A percentile compares a stretch with the other conserved stretches of the same genome.
Evolutionary conservation across 495 filamentous ascomycete genomes (phyloP).

Genomic region (Penicillium bovifimosum): DNA sequence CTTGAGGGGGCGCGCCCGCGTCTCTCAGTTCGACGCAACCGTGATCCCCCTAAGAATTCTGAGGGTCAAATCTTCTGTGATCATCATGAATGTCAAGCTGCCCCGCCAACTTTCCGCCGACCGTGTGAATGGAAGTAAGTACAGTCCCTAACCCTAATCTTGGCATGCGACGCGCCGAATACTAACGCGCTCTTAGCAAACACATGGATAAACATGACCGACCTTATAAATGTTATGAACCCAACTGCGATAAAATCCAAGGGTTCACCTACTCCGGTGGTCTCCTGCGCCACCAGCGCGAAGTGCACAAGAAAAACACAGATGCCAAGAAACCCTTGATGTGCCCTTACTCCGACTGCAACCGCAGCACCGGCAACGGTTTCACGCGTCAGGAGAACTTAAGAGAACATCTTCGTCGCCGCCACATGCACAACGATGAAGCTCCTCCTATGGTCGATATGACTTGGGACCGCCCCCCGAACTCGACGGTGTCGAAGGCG

Average conservation of each 20-base stretch:
- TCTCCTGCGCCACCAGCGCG: constrained; percentile 78
- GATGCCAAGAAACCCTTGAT: constrained; percentile 75
- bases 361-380: constrained; percentile 71
- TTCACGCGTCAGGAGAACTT: constrained; percentile 90
- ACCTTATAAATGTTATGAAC: constrained; percentile 75
- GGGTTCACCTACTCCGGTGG: constrained; percentile 94
- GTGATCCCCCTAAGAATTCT: constrained; percentile 57
- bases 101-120: constrained; percentile 59
- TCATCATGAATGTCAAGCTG: constrained; percentile 52
- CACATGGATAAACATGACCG: constrained; percentile 97
- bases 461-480: constrained; percentile 25
- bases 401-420: constrained; percentile 83
- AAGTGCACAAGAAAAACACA: constrained; percentile 82
- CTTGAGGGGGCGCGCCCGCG: constrained; percentile 41
- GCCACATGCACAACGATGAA: constrained; percentile 57
- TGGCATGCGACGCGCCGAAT: background rate
- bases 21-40: constrained; percentile 43
- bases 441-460: constrained; percentile 29
- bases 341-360: constrained; percentile 81
- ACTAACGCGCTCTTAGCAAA: constrained; percentile 53
- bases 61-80: constrained; percentile 69
- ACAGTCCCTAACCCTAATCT: background rate
- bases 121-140: constrained; percentile 93
- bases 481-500: constrained; percentile 13
- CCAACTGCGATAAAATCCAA: constrained; percentile 77